phyloP scores from a whole-genome alignment of 2,329 filamentous ascomycete genomes.

The Penicillium sp. region DNA sequence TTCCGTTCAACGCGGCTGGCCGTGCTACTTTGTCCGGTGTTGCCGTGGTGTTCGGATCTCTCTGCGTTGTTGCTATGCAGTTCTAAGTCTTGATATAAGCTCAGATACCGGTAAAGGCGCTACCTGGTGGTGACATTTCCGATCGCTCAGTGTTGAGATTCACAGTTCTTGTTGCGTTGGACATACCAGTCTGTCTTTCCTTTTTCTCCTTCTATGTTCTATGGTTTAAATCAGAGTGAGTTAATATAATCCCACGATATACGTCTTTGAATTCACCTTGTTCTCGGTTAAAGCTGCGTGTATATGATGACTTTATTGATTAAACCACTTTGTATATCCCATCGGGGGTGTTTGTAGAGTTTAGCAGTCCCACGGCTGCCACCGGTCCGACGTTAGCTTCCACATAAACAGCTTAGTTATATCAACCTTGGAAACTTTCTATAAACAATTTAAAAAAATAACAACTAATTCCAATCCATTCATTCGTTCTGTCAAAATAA shows the following conservation, averaged over 20 bases:
- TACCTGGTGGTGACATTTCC: neutral
- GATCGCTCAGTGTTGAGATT: neutral
- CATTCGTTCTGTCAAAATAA: too few species aligned
- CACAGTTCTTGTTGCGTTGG: slow-evolving; percentile 3
- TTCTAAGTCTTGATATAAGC: slow-evolving; percentile 12
- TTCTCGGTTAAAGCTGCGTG: neutral
- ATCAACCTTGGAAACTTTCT: too few species aligned
- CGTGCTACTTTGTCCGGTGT: slow-evolving; percentile 23
- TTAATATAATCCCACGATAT: slow-evolving; percentile 9
- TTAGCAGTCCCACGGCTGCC: neutral
- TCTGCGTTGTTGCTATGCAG: slow-evolving; percentile 23
- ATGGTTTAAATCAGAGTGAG: neutral
- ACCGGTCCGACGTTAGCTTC: neutral
- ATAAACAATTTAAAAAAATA: too few species aligned
- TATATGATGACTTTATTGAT: neutral
- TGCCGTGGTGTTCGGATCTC: slow-evolving; percentile 22
- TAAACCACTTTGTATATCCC: neutral
- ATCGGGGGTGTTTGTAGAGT: neutral
- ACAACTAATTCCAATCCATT: too few species aligned
- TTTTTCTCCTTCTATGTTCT: slow-evolving; percentile 2
- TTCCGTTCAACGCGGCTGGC: slow-evolving; percentile 26
- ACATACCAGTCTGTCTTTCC: neutral
- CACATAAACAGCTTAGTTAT: too few species aligned
- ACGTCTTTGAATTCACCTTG: neutral
- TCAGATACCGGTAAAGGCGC: neutral